These are phyloP conservation scores for Colletotrichum nymphaeae DNA, from an alignment of 2,329 filamentous ascomycete genomes.

Conservation along the genomic window DNA sequence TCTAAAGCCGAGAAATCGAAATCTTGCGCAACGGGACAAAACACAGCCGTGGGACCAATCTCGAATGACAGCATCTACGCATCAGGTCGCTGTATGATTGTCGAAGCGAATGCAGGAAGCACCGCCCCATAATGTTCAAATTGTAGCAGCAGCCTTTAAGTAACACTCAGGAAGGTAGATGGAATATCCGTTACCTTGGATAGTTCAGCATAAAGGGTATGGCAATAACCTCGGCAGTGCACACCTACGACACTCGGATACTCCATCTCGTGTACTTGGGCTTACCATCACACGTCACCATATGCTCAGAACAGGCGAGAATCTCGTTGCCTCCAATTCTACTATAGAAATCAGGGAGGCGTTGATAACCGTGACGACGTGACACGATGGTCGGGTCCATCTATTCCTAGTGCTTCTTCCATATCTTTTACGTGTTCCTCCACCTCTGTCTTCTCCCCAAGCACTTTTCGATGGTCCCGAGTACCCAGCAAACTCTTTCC, in stretches of 20 bases:
- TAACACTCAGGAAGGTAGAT: neutral
- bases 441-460: neutral
- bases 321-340: slow-evolving; percentile 30
- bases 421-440: slow-evolving; percentile 8
- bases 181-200: too few species aligned
- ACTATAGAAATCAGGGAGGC: slow-evolving; percentile 25
- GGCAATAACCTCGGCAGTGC: neutral
- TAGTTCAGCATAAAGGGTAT: neutral
- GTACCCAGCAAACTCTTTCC: slow-evolving; percentile 11
- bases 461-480: slow-evolving; percentile 20
- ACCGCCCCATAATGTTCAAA: neutral
- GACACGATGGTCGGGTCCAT: slow-evolving; percentile 20
- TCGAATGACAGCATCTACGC: too few species aligned
- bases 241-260: neutral
- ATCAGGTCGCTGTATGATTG: neutral
- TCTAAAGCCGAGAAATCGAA: neutral
- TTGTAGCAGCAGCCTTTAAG: neutral
- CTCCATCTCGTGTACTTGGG: neutral
- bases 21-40: neutral
- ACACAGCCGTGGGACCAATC: too few species aligned
- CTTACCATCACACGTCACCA: neutral
- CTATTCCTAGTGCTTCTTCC: slow-evolving; percentile 29
- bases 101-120: neutral
- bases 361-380: slow-evolving; percentile 8
- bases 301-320: slow-evolving; percentile 1